These are phyloP conservation scores for Hypomontagnella monticulosa DNA, from an alignment of 495 filamentous ascomycete species.

Conservation along the genomic window DNA sequence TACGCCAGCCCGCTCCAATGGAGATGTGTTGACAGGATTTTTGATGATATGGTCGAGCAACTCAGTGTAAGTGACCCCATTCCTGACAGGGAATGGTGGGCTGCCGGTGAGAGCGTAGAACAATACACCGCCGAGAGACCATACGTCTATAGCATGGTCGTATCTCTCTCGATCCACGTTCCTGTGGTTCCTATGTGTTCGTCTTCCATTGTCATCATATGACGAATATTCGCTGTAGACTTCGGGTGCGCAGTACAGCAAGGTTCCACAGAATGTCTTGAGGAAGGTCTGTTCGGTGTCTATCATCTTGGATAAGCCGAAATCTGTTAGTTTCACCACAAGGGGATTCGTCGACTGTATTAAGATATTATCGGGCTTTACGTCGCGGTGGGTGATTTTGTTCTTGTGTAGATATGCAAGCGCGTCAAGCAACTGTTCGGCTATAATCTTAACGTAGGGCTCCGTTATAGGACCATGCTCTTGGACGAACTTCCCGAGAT, in stretches of 20 bases:
- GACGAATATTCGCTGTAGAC: conserved; percentile 87
- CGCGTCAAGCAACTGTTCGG: conserved; percentile 80
- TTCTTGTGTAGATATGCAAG: conserved; percentile 86
- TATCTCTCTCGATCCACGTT: conserved; percentile 67
- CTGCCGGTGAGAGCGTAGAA: conserved; percentile 79
- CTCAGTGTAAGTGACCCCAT: conserved; percentile 60
- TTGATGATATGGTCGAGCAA: conserved; percentile 89
- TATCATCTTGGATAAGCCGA: conserved; percentile 92
- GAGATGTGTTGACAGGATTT: conserved; percentile 66
- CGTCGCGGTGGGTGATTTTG: conserved; percentile 93
- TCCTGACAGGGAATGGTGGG: conserved; percentile 79
- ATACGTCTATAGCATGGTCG: conserved; percentile 89
- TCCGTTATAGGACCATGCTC: conserved; percentile 71
- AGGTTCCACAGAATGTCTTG: conserved; percentile 94
- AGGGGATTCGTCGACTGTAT: conserved; percentile 77
- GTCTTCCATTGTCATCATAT: conserved; percentile 59
- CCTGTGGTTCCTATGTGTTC: conserved; percentile 51
- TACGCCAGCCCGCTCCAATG: conserved; percentile 64
- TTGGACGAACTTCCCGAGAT: conserved; percentile 77
- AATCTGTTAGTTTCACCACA: conserved; percentile 91
- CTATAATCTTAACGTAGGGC: conserved; percentile 70
- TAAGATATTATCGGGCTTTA: conserved; percentile 98
- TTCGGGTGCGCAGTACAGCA: conserved; percentile 95
- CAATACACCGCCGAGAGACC: conserved; percentile 91
- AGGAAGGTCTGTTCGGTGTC: conserved; percentile 88